Evolutionary conservation across 495 filamentous ascomycete genomes (phyloP).

Genomic region (Neurospora sublineolata): DNA sequence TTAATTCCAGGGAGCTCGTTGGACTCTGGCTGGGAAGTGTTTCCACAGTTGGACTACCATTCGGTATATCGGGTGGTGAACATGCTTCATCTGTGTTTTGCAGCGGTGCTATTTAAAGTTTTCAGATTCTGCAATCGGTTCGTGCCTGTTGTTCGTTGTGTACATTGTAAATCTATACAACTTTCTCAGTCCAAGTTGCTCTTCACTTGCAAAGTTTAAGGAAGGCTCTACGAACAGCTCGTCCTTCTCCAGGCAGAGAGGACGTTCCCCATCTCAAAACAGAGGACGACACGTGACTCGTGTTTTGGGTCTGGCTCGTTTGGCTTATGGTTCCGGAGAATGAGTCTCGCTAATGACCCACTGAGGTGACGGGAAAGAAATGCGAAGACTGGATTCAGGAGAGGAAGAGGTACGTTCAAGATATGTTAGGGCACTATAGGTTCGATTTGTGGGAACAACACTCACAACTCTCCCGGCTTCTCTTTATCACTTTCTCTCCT

Average conservation of each 20-base stretch:
- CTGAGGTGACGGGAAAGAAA: no score
- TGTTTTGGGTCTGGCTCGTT: background rate
- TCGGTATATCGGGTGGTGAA: background rate
- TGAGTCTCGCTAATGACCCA: no score
- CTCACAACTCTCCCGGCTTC: background rate
- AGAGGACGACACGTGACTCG: background rate
- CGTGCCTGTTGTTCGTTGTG: background rate
- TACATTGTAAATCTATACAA: background rate
- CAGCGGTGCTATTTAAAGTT: background rate
- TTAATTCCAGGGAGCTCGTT: background rate
- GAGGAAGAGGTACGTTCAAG: no score
- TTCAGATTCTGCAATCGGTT: background rate
- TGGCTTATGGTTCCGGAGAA: no score
- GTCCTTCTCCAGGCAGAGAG: background rate
- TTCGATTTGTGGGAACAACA: no score
- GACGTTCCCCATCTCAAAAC: background rate
- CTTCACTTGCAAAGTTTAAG: background rate
- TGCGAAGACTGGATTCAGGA: no score
- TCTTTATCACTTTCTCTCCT: background rate
- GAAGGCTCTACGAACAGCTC: background rate
- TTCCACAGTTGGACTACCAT: background rate
- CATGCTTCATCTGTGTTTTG: background rate
- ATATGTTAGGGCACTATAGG: no score
- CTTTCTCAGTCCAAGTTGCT: background rate
- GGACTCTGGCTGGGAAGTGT: background rate